Conservation (phyloP, 2,329 filamentous ascomycete species). For the Alternaria dauci region DNA sequence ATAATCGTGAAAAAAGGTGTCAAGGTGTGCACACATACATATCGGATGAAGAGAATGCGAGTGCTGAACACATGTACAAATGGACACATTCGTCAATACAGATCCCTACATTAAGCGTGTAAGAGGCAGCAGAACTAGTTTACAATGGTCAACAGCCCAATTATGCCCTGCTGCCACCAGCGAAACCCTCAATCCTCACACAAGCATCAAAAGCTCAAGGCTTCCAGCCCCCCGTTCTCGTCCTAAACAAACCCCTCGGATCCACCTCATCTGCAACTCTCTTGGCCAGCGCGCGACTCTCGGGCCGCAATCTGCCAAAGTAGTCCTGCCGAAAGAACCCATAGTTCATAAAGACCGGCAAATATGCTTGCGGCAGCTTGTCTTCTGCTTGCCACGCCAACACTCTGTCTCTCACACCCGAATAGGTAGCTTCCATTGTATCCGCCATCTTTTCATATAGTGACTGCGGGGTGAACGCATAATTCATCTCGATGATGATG, state of each 20-base stretch:
- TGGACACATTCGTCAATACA: neutral
- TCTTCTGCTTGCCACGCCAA: conserved; percentile 50
- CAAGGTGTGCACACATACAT: neutral
- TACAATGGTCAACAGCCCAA: neutral
- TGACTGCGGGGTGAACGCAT: conserved; percentile 48
- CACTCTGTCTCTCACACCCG: conserved; percentile 49
- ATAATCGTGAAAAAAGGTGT: neutral
- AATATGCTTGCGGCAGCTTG: conserved; percentile 53
- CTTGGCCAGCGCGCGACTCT: conserved; percentile 45
- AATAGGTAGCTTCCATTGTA: conserved; percentile 51
- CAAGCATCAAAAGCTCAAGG: conserved; percentile 29
- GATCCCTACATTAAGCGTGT: neutral
- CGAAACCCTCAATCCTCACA: neutral
- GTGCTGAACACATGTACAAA: neutral
- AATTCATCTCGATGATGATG: conserved; percentile 58
- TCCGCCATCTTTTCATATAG: conserved; percentile 53
- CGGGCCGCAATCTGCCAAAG: conserved; percentile 52
- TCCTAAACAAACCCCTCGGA: conserved; percentile 52
- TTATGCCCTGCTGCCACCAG: neutral
- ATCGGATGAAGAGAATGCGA: neutral
- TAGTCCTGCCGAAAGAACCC: conserved; percentile 57
- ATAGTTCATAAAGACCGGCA: conserved; percentile 60
- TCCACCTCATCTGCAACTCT: conserved; percentile 52
- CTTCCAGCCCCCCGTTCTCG: conserved; percentile 55
- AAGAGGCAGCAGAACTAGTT: too few species aligned